Conservation (phyloP, 2,329 filamentous ascomycete species). For the Fusarium tricinctum region DNA sequence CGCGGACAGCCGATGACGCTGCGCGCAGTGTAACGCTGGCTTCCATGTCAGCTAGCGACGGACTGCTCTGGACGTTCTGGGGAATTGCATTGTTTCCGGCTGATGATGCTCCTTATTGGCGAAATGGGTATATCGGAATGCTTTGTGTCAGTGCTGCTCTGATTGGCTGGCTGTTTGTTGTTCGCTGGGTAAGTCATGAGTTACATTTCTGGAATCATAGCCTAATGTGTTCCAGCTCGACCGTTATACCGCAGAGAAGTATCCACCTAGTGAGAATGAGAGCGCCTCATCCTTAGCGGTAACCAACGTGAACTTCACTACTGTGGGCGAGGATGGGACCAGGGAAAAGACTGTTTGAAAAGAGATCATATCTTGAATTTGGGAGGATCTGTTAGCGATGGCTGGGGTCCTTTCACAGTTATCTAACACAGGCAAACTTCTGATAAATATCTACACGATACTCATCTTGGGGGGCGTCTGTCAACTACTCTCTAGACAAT, state of each 20-base stretch:
- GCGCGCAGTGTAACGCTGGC: slow-evolving; percentile 57
- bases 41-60: slow-evolving; percentile 58
- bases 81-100: slow-evolving; percentile 60
- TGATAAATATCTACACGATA: background rate
- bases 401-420: background rate
- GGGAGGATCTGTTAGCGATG: background rate
- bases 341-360: background rate
- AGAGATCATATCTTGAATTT: no score
- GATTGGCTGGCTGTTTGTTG: slow-evolving; percentile 32
- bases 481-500: no score
- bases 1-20: slow-evolving; percentile 55
- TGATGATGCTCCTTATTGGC: slow-evolving; percentile 60
- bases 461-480: no score
- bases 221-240: slow-evolving; percentile 17
- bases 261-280: background rate
- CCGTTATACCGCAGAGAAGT: slow-evolving; percentile 21
- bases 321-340: background rate
- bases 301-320: background rate
- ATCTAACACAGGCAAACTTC: background rate
- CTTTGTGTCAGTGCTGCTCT: slow-evolving; percentile 31
- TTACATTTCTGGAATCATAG: no score
- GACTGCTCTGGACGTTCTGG: slow-evolving; percentile 61
- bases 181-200: slow-evolving; percentile 40
- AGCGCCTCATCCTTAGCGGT: background rate
- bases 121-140: slow-evolving; percentile 49